Evolutionary conservation across 441 rosid species (phyloP), one percentile per base, ranked within the genome.

Genomic region (California macrophylla): DNA sequence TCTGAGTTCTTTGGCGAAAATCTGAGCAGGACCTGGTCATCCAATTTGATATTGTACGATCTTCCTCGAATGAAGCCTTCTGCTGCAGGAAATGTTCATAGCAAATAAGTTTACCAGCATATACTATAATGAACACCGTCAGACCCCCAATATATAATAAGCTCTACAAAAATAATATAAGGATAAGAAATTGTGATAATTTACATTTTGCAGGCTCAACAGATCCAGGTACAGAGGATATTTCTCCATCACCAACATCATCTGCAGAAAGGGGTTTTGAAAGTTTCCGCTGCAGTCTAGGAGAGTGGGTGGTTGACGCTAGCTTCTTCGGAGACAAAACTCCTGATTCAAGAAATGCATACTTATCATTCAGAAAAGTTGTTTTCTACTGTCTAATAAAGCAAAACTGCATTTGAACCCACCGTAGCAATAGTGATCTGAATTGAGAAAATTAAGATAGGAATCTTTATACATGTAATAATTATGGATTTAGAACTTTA

Each of bases 41-140:
- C 98, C 96, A 94, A 82, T 82, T 89, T 86, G 72, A 94, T 91
- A 75, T 94, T 91, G 77, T 91, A 94, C 20, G 98, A 94, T 79
- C 93, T 94, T 76, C 95, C 97, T 80, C 96, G 89, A 81, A 85
- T 78, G 80, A 87, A 94, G 83, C 90, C 86, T 82, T 91, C 97
- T 82, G 90, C 96, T 89, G 92, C 86, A 83, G 87, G 78, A 83
- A 88, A 83, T 78, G 80, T 74, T 85, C 66, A 77, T 66, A 73
- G 54, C 75, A 73, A 73, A 78, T 87, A 83, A 83, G 82, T 74
- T 79, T 38, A 77, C 81, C 74, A 74, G 56, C 21, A 71, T 68
- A n/a, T n/a, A n/a, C 68, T 45, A 50, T 61, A 64, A 50, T 65
- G 66, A 36, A 64, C 70, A 72, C 58, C 65, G 40, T 8, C 20